These are phyloP conservation scores for Prunus davidiana DNA, from an alignment of 306 rosid species.

Conservation along the genomic window DNA sequence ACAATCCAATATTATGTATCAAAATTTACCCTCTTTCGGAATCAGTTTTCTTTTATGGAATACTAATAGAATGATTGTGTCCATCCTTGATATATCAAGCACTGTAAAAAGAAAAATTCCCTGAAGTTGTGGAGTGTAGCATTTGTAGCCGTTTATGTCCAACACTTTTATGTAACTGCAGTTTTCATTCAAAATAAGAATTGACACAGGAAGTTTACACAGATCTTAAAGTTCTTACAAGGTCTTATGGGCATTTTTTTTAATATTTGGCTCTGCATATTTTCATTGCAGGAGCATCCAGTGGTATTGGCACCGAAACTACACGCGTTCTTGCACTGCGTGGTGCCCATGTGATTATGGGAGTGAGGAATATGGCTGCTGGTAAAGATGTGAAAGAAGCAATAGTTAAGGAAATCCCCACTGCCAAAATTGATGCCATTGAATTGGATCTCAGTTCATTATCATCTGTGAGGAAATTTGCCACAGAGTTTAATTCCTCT, in stretches of 20 bases:
- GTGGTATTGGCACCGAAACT: slow-evolving; percentile 85
- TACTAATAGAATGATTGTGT: no score
- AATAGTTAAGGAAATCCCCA: slow-evolving; percentile 59
- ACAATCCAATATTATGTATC: background rate
- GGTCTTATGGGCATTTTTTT: background rate
- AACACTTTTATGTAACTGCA: no score
- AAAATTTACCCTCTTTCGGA: background rate
- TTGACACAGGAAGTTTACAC: no score
- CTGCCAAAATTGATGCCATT: slow-evolving; percentile 70
- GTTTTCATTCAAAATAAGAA: no score
- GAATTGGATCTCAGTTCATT: slow-evolving; percentile 79
- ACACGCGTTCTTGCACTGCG: slow-evolving; percentile 79
- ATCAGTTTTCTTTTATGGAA: background rate
- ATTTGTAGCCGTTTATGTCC: no score
- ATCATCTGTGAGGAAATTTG: slow-evolving; percentile 67
- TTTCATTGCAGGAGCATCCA: slow-evolving; percentile 60
- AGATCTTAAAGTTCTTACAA: background rate
- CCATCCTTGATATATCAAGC: no score
- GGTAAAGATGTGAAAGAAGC: slow-evolving; percentile 46
- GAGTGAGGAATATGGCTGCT: slow-evolving; percentile 57
- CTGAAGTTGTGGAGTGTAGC: no score
- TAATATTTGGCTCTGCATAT: slow-evolving; percentile 16
- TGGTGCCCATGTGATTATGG: slow-evolving; percentile 85
- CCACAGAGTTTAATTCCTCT: slow-evolving; percentile 47
- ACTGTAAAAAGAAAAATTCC: no score